Base-by-base conservation (phyloP, 345 rosid species). In the Gossypium ekmanianum region DNA sequence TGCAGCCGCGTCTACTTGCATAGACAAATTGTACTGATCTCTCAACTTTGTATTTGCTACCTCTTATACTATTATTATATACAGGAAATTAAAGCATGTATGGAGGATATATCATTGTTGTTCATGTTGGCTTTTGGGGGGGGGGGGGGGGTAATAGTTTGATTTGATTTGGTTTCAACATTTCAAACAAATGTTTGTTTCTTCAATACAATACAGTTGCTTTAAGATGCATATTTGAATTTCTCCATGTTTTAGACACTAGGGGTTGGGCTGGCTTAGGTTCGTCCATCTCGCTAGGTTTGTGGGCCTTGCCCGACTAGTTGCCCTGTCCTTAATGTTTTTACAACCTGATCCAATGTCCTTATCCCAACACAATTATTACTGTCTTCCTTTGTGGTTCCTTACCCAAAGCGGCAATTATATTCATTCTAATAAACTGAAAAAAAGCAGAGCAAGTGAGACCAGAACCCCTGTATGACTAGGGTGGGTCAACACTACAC, bases 1-100 rank as follows among this genome's bases (percentile, higher is more conserved):
- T 93, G 92, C 88, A 87, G 62, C 94, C 94, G 67, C 97, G 98
- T 76, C 73, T 22, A 2, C 84, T 84, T 71, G 74, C 75, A 13
- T 47, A 45, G 66, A 65, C 59, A 61, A 39, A 39, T n/a, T 41
- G 8, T 9, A 9, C 3, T 13, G 54, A 14, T 41, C 22, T 7
- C 22, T 39, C 24, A 39, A 44, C 55, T 20, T 13, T 12, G 51
- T 20, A 45, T 11, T 20, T 67, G n/a, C 11, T 1, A 5, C 41
- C 41, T 45, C 5, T 65, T 9, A 20, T 44, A 7, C 2, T 34
- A 34, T 34, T 34, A 11, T 7, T 65, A 18, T 43, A 44, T 18
- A 44, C 34, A 70, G 24, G 73, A 34, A 26, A 17, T 54, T 54
- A 17, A 16, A 2, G 24, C 59, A 29, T 71, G 24, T 45, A 29